Conservation (phyloP, 495 filamentous ascomycete species). For the Hypoxylon fuscum region DNA sequence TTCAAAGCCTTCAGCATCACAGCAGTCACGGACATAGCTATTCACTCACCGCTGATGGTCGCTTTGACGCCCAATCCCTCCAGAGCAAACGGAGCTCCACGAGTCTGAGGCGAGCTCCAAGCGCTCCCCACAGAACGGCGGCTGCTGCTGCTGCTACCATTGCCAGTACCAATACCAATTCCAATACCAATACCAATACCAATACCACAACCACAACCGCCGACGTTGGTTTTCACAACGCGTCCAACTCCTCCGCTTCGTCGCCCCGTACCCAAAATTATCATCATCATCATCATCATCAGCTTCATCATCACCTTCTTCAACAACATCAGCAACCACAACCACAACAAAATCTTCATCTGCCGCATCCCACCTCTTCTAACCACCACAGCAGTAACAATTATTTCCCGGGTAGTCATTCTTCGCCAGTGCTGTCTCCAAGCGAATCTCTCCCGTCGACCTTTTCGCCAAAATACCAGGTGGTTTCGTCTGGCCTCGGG, state of each 20-base stretch:
- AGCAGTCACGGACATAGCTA: constrained; percentile 51
- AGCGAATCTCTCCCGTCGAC: constrained; percentile 49
- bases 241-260: constrained; percentile 43
- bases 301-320: too few relatives aligned
- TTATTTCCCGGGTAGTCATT: constrained; percentile 37
- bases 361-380: constrained; percentile 11
- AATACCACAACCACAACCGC: constrained; percentile 17
- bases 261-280: constrained; percentile 53
- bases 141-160: constrained; percentile 53
- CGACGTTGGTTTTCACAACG: constrained; percentile 39
- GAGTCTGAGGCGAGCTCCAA: constrained; percentile 73
- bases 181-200: constrained; percentile 47
- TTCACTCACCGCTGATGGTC: constrained; percentile 53
- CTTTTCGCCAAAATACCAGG: constrained; percentile 55
- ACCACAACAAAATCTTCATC: too few relatives aligned
- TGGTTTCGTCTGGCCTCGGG: constrained; percentile 51
- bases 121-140: constrained; percentile 65
- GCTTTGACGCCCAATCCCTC: constrained; percentile 62
- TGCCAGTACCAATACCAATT: constrained; percentile 37
- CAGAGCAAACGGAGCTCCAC: constrained; percentile 64
- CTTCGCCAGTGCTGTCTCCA: constrained; percentile 49
- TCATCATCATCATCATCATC: too few relatives aligned
- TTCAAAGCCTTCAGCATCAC: constrained; percentile 47
- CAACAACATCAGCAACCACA: too few relatives aligned
- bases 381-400: constrained; percentile 5